A percentile compares a stretch with the other conserved stretches of the same genome.
These are phyloP conservation scores for Pythium periplocum DNA, from an alignment of 352 stramenopile species.

Conservation along the genomic window DNA sequence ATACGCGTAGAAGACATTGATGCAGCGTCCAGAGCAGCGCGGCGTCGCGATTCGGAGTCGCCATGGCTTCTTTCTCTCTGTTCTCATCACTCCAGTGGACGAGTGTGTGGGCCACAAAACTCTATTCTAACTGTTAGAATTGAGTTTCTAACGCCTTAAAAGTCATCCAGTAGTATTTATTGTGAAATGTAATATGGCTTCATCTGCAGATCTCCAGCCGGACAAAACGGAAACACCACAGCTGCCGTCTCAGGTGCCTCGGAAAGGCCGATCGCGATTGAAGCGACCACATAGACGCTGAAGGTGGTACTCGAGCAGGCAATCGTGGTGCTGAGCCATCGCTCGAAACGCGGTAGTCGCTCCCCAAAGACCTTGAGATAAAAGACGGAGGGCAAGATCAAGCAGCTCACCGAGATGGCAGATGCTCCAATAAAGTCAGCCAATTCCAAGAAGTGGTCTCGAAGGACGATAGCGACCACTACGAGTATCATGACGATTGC, in stretches of 20 bases:
- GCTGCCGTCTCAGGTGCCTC: too few species aligned
- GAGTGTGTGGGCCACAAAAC: too few species aligned
- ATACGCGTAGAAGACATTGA: background rate
- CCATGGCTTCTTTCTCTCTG: background rate
- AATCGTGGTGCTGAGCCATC: conserved; percentile 8
- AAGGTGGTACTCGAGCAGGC: conserved; percentile 3
- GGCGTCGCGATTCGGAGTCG: background rate
- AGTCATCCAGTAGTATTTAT: too few species aligned
- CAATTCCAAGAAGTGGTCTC: conserved; percentile 23
- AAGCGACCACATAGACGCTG: conserved; percentile 16
- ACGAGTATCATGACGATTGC: conserved; percentile 17
- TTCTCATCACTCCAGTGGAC: background rate
- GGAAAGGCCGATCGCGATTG: background rate
- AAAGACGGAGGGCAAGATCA: conserved; percentile 26
- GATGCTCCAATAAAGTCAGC: conserved; percentile 27
- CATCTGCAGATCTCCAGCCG: background rate
- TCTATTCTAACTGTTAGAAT: too few species aligned
- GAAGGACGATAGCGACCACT: conserved; percentile 14
- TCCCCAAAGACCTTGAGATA: conserved; percentile 22
- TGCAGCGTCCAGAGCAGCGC: background rate
- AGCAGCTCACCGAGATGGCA: conserved; percentile 19
- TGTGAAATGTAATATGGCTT: background rate
- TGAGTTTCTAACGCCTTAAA: too few species aligned
- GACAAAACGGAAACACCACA: background rate
- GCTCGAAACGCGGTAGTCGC: conserved; percentile 12